Base-by-base conservation (phyloP, 306 rosid species). In the Acmispon strigosus region DNA sequence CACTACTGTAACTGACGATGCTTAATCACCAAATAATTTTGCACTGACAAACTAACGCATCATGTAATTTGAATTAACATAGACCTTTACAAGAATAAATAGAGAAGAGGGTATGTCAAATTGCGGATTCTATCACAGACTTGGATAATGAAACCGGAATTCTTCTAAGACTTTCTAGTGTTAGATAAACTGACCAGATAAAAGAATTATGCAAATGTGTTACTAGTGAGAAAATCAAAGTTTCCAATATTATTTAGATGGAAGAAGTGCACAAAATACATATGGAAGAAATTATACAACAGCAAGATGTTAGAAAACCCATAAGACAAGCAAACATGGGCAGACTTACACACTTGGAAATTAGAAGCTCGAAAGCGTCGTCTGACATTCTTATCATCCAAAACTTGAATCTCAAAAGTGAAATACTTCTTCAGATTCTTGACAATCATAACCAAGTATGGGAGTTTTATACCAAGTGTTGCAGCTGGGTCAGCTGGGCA, bases 401-500 rank as follows among this genome's bases (percentile, higher is more conserved):
- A 79, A 69, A 92, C 79, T 86, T 94, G 99, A 78, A 94, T 86
- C 89, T 91, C 99, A 86, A 91, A 94, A 63, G 96, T 94, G 81
- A 91, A 94, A 82, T 76, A 90, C 76, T 94, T 94, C 86, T 87
- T 90, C 70, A 90, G 87, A 83, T 90, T 93, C 93, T 92, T 92
- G 80, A 92, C 92, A 75, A 92, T 89, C 81, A 94, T 74, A 72
- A 90, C 95, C 86, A 94, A 71, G 85, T 89, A 94, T 7, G 97
- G 91, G 52, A 94, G 88, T 84, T 94, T 94, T 81, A 94, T 94
- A 72, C 98, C 93, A 51, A 94, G 88, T 37, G 97, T 90, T 60
- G 97, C 97, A 72, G 88, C 80, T 42, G 98, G 97, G 47, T 93
- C 98, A n/a, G 94, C 98, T 0, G 98, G 98, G 80, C 98, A 94